phyloP scores from a whole-genome alignment of 1,139 yeast species.

The Magnusiomyces paraingens region DNA sequence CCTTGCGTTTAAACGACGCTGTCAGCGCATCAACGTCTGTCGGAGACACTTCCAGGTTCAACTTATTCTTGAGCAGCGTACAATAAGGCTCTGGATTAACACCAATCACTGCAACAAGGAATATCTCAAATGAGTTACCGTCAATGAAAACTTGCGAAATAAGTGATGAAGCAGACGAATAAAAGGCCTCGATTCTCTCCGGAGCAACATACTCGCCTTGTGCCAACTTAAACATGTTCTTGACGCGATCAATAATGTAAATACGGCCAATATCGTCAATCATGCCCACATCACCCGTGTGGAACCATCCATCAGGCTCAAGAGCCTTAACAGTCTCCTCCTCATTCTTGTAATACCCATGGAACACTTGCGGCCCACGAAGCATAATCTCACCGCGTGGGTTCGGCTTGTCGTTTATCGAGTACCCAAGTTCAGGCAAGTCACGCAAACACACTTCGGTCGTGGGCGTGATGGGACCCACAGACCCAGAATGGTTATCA shows the following conservation, averaged over 20 bases:
- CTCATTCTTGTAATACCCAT: slow-evolving; percentile 54
- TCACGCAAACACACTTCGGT: slow-evolving; percentile 57
- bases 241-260: slow-evolving; percentile 63
- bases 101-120: slow-evolving; percentile 59
- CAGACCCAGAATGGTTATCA: slow-evolving; percentile 46
- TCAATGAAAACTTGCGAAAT: slow-evolving; percentile 53
- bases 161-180: slow-evolving; percentile 49
- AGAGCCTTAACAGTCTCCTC: slow-evolving; percentile 48
- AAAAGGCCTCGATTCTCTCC: slow-evolving; percentile 64
- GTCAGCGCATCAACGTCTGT: slow-evolving; percentile 29
- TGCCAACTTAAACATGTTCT: slow-evolving; percentile 72
- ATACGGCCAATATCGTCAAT: slow-evolving; percentile 51
- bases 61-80: slow-evolving; percentile 25
- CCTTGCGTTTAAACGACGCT: slow-evolving; percentile 26
- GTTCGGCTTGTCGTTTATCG: slow-evolving; percentile 42
- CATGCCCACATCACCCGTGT: slow-evolving; percentile 68
- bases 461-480: slow-evolving; percentile 53
- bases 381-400: slow-evolving; percentile 55
- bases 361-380: slow-evolving; percentile 62
- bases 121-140: slow-evolving; percentile 58
- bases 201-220: slow-evolving; percentile 83
- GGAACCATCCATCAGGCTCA: slow-evolving; percentile 67
- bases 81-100: slow-evolving; percentile 42
- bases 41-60: slow-evolving; percentile 22
- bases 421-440: slow-evolving; percentile 63